A percentile compares a stretch with the other conserved stretches of the same genome.
phyloP scores from a whole-genome alignment of 495 filamentous ascomycete genomes.

The Penicillium mononematosum region DNA sequence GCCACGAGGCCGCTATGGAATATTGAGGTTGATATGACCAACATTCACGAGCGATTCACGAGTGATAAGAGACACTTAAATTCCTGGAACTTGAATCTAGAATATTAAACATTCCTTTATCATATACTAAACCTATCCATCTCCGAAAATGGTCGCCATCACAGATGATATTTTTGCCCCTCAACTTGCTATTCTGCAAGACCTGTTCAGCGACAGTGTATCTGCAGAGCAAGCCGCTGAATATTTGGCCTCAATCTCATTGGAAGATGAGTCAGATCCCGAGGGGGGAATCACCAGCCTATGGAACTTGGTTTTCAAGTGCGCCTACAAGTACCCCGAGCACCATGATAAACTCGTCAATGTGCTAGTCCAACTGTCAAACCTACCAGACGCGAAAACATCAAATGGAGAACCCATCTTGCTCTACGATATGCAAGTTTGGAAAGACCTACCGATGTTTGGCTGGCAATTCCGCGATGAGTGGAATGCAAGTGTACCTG shows the following conservation, averaged over 20 bases:
- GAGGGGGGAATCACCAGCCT: not conserved
- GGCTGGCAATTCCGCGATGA: constrained; percentile 17
- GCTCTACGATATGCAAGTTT: constrained; percentile 11
- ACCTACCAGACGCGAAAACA: not conserved
- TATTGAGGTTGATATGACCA: not conserved
- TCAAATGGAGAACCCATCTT: not conserved
- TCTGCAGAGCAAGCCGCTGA: constrained; percentile 6
- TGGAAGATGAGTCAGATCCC: not conserved
- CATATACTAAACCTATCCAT: not conserved
- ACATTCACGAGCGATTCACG: not conserved
- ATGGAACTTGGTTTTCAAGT: constrained; percentile 3
- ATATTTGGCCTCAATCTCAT: not conserved
- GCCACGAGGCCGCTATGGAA: constrained; percentile 2
- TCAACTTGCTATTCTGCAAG: not conserved
- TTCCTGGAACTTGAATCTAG: too few relatives aligned
- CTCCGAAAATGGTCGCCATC: not conserved
- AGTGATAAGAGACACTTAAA: not conserved
- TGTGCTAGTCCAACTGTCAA: not conserved
- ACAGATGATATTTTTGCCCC: constrained; percentile 2
- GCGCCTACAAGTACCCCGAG: not conserved
- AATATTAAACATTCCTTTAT: not conserved
- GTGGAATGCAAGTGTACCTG: constrained; percentile 13
- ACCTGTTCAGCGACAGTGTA: not conserved
- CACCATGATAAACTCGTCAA: not conserved
- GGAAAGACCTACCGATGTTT: constrained; percentile 18